Evolutionary conservation across 352 stramenopile genomes (phyloP), one percentile per base, ranked within the genome.

Genomic region (Phytophthora brassicae): DNA sequence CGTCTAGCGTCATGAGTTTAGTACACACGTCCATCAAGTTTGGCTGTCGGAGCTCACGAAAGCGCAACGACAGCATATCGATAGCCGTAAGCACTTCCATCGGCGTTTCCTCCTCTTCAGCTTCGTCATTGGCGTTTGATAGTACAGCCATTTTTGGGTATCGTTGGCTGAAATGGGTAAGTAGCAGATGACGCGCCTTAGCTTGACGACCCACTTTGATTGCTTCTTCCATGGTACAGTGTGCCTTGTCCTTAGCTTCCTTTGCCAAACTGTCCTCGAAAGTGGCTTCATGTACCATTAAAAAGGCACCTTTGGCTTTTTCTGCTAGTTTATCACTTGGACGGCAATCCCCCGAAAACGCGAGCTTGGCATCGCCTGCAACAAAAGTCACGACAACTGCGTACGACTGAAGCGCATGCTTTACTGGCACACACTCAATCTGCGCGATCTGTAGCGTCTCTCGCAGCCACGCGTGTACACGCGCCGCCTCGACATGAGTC

Each of bases 261-360:
- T 88, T 71, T 42, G 84, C 65, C 81, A 98, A 89, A 43, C 82
- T 85, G 73, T 99, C 90, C 52, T 99, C 96, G 69, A 99, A 99
- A 1, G 97, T 99, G 24, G 97, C 96, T 74, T 99, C 97, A 63
- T 99, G 97, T 54, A 99, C 96, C 12, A 99, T 77, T 29, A 99
- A 51, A 82, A 88, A 89, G 62, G 72, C 79, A 14, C 72, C 74
- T n/a, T 65, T 70, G 1, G 74, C 85, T 53, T 83, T 89, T 2
- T 63, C 20, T 2, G 81, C 84, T 14, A 92, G 66, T 16, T 70
- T 48, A 5, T 81, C 69, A 26, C 92, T 98, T 1, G 96, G 95
- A 3, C 95, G 90, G 57, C 94, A 98, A 66, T 99, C 96, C 14
- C 96, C 96, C 36, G 89, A 98, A 73, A 98, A 99, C 3, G 86